phyloP scores from a whole-genome alignment of 139 green algal species.

The Picochlorum costavermella region DNA sequence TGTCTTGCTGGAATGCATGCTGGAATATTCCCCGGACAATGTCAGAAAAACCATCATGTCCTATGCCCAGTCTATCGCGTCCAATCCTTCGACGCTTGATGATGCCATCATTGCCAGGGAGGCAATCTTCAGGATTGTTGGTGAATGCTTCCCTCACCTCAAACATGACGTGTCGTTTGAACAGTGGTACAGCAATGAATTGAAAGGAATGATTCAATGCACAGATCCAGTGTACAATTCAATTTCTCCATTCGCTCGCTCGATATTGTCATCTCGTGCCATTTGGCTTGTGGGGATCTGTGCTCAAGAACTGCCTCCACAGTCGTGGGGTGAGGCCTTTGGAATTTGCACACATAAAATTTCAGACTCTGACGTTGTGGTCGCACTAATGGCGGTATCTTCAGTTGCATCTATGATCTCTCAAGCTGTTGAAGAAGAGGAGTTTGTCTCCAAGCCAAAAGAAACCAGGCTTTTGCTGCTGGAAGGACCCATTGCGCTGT shows the following conservation, averaged over 20 bases:
- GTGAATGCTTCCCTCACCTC: slow-evolving; percentile 65
- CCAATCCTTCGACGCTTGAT: not conserved
- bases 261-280: slow-evolving; percentile 47
- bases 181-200: slow-evolving; percentile 54
- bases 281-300: slow-evolving; percentile 72
- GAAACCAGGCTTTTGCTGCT: slow-evolving; percentile 13
- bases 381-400: slow-evolving; percentile 46
- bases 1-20: slow-evolving; percentile 65
- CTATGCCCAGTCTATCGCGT: slow-evolving; percentile 12
- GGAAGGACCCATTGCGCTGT: slow-evolving; percentile 5
- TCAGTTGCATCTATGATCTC: slow-evolving; percentile 41
- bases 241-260: slow-evolving; percentile 17
- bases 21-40: slow-evolving; percentile 46
- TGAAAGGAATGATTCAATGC: slow-evolving; percentile 37
- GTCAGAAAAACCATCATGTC: slow-evolving; percentile 40
- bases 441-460: slow-evolving; percentile 18
- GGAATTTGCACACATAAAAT: slow-evolving; percentile 43
- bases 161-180: slow-evolving; percentile 48
- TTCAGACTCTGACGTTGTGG: slow-evolving; percentile 44
- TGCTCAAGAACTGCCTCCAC: slow-evolving; percentile 39
- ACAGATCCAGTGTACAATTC: not conserved
- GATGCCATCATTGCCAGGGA: slow-evolving; percentile 50
- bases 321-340: slow-evolving; percentile 45
- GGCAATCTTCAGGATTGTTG: slow-evolving; percentile 57
- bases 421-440: slow-evolving; percentile 56